These are phyloP conservation scores for Saturnispora silvae DNA, from an alignment of 805 yeast genomes.

Conservation along the genomic window DNA sequence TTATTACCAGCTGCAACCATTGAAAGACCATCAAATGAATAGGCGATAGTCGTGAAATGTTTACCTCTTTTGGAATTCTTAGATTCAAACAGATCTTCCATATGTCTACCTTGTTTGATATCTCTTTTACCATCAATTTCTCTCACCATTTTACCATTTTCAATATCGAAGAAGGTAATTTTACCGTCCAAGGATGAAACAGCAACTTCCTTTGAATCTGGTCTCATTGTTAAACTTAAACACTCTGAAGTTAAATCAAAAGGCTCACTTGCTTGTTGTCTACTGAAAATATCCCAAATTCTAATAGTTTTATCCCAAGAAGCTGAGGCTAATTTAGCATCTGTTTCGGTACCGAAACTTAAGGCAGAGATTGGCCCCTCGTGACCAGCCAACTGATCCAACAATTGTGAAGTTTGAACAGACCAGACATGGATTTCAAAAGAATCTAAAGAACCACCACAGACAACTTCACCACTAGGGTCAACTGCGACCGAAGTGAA, in stretches of 20 bases:
- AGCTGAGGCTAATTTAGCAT: conserved; percentile 67
- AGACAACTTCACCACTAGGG: conserved; percentile 93
- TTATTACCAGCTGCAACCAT: conserved; percentile 91
- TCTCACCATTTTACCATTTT: conserved; percentile 68
- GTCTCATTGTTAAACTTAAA: conserved; percentile 70
- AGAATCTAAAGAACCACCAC: conserved; percentile 86
- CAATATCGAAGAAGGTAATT: conserved; percentile 73
- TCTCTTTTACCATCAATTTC: conserved; percentile 80
- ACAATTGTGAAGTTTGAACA: conserved; percentile 86
- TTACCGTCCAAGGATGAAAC: conserved; percentile 86
- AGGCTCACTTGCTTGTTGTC: conserved; percentile 85
- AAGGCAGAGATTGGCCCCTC: conserved; percentile 90
- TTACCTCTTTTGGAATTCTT: conserved; percentile 76
- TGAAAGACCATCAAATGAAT: conserved; percentile 82
- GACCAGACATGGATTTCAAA: conserved; percentile 95
- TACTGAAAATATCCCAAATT: conserved; percentile 84
- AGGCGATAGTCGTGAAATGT: conserved; percentile 68
- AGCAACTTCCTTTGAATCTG: conserved; percentile 87
- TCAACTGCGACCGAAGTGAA: conserved; percentile 87
- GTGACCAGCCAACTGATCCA: conserved; percentile 85
- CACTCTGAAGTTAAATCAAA: conserved; percentile 79
- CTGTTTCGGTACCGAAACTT: conserved; percentile 72
- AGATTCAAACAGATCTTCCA: conserved; percentile 72
- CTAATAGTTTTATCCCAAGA: conserved; percentile 95
- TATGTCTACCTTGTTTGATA: conserved; percentile 74